A percentile compares a stretch with the other conserved stretches of the same genome.
These are phyloP conservation scores for Microdochium trichocladiopsis DNA, from an alignment of 2,329 filamentous ascomycete genomes.

Conservation along the genomic window DNA sequence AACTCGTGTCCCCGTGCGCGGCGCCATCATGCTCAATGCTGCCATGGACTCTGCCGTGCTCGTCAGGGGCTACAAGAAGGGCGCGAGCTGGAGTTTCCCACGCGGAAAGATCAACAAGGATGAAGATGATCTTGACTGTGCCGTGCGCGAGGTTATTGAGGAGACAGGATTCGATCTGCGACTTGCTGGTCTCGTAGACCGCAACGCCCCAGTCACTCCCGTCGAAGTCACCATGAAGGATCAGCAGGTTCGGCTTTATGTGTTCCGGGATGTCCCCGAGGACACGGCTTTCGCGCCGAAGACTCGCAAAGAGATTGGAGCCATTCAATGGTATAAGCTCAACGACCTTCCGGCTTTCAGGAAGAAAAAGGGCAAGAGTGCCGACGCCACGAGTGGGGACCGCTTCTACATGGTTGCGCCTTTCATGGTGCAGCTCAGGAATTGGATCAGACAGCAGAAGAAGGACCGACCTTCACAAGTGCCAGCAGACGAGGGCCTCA, in stretches of 20 bases:
- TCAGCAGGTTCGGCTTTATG: conserved; percentile 87
- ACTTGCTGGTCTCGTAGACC: conserved; percentile 67
- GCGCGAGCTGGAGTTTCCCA: conserved; percentile 93
- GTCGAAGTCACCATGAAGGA: conserved; percentile 88
- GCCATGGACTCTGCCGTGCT: conserved; percentile 91
- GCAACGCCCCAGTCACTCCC: conserved; percentile 66
- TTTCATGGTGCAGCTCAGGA: conserved; percentile 77
- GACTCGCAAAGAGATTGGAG: conserved; percentile 95
- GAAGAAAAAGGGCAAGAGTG: conserved; percentile 59
- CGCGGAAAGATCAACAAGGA: conserved; percentile 98
- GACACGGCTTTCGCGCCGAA: conserved; percentile 83
- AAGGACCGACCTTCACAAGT: conserved; percentile 54
- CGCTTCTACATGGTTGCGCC: conserved; percentile 99
- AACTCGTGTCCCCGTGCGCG: conserved; percentile 84
- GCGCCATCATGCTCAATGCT: conserved; percentile 86
- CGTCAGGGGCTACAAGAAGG: conserved; percentile 97
- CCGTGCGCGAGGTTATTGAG: conserved; percentile 89
- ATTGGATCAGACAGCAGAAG: conserved; percentile 83
- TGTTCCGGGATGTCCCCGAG: conserved; percentile 83
- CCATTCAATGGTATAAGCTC: conserved; percentile 90
- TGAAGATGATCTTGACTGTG: conserved; percentile 89
- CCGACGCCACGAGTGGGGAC: conserved; percentile 56
- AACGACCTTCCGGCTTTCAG: conserved; percentile 79
- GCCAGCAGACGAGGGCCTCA: conserved; percentile 47
- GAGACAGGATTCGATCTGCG: conserved; percentile 87